Evolutionary conservation across 2,329 filamentous ascomycete genomes (phyloP), one percentile per base, ranked within the genome.

Genomic region (Lomentospora prolificans): DNA sequence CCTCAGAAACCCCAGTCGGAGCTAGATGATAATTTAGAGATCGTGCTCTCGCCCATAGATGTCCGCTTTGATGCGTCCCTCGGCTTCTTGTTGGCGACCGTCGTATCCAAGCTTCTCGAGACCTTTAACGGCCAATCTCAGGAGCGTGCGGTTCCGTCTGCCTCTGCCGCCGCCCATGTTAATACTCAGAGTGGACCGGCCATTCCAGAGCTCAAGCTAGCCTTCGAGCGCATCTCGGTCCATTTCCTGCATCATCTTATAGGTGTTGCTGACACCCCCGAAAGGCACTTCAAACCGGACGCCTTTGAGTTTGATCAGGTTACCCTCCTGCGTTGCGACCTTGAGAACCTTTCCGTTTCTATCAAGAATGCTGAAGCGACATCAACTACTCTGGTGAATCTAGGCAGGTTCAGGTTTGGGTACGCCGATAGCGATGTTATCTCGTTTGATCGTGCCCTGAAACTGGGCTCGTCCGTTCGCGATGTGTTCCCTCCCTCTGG

Each of bases 341-440:
- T 84, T 6, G 69, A 75, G 48, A 72, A 78, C 7, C 44, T 62
- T 9, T 44, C 55, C 1, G 41, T 60, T 3, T 53, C 31, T 28
- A 14, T 59, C 25, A 22, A 33, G 25, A 25, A 25, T 12, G n/a
- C 36, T 39, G 24, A 17, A 3, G 22, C 53, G 12, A 41, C 14
- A 2, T 22, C 41, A 10, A 44, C 46, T 6, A 55, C 53, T 9
- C 10, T 55, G 14, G 22, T 44, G 14, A 33, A 59, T 62, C 12
- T 55, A 64, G 39, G 72, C 64, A 3, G 74, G 66, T 41, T 87
- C 61, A 73, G 72, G 0, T 82, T 87, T 61, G 82, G 83, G 1
- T 86, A 86, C 63, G 74, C 76, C 2, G 73, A 80, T 58, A 81
- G 80, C 39, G 78, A 83, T 56, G 84, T 87, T 33, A 59, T 87